Conservation (phyloP, 345 rosid species). For the Salix exigua region DNA sequence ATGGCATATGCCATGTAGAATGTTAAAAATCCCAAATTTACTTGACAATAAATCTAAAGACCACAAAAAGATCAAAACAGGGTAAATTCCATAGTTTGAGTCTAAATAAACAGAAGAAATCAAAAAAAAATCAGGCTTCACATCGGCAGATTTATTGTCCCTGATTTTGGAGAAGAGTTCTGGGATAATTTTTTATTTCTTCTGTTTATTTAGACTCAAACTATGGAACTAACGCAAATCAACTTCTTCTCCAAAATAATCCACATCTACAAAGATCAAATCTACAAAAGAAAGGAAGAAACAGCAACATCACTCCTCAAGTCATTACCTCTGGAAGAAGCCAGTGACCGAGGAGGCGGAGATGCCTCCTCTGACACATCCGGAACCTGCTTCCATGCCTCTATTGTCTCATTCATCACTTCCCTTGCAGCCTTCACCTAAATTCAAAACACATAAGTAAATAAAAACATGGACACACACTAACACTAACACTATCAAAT, state of each 20-base stretch:
- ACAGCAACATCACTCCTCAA: not conserved
- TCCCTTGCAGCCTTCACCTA: slow-evolving; percentile 93
- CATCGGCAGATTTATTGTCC: too few species aligned
- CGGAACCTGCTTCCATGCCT: slow-evolving; percentile 89
- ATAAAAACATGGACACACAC: not conserved
- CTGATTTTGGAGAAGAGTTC: too few species aligned
- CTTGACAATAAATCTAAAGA: not conserved
- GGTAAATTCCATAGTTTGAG: not conserved
- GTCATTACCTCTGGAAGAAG: slow-evolving; percentile 63
- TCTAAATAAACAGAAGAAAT: not conserved
- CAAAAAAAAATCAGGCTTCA: too few species aligned
- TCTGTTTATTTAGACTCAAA: too few species aligned
- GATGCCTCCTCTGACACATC: slow-evolving; percentile 76
- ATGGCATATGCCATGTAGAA: not conserved
- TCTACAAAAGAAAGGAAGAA: not conserved
- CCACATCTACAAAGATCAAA: not conserved
- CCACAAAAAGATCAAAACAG: not conserved
- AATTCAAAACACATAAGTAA: not conserved
- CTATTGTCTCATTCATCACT: slow-evolving; percentile 80
- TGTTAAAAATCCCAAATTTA: not conserved
- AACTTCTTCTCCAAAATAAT: not conserved
- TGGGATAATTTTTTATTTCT: too few species aligned
- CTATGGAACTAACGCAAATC: slow-evolving; percentile 5
- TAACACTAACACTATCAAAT: slow-evolving; percentile 7
- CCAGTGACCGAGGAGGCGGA: slow-evolving; percentile 57